A percentile compares a stretch with the other conserved stretches of the same genome.
Conservation (phyloP, 192 early-diverging fungal species). For the Coemansia sp. region DNA sequence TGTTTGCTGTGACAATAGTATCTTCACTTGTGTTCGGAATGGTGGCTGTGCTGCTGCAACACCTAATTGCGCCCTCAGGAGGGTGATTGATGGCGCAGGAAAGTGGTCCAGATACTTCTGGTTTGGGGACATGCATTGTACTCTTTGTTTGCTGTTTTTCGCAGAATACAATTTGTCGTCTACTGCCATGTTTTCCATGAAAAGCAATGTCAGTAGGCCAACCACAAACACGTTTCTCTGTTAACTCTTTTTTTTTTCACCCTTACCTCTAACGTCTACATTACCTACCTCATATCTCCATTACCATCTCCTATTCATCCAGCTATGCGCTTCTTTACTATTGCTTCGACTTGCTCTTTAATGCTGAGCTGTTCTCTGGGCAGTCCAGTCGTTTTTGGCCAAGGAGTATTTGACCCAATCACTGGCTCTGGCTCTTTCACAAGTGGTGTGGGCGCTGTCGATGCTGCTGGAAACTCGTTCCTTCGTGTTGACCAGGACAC, state of each 20-base stretch:
- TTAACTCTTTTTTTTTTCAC: background rate
- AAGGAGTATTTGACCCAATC: constrained; percentile 21
- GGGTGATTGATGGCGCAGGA: background rate
- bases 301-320: background rate
- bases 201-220: background rate
- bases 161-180: background rate
- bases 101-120: background rate
- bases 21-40: background rate
- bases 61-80: background rate
- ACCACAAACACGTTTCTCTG: background rate
- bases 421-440: constrained; percentile 31
- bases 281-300: background rate
- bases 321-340: constrained; percentile 15
- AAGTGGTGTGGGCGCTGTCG: constrained; percentile 12
- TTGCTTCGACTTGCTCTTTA: background rate
- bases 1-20: background rate
- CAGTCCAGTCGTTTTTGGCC: constrained; percentile 26
- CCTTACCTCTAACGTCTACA: background rate
- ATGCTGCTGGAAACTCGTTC: constrained; percentile 42
- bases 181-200: background rate
- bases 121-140: background rate
- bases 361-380: constrained; percentile 13
- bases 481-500: constrained; percentile 43
- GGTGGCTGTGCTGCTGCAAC: background rate
- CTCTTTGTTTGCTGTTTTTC: background rate